Evolutionary conservation across 495 filamentous ascomycete genomes (phyloP).

Genomic region (Copromyces sp.): DNA sequence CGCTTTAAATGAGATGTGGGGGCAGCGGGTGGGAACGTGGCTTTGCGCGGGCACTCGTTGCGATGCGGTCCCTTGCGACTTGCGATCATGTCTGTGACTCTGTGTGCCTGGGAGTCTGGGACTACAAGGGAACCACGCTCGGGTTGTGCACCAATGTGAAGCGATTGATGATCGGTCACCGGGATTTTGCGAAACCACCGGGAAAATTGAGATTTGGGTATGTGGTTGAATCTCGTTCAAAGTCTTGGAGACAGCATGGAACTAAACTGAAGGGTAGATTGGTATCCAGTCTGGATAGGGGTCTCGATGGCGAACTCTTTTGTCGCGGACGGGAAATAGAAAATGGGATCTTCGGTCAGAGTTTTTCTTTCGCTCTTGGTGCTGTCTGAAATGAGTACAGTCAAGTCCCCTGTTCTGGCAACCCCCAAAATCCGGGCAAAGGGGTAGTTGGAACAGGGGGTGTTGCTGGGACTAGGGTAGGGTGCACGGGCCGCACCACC

Average conservation of each 20-base stretch:
- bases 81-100: not conserved
- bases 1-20: conserved; percentile 12
- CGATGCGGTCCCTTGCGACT: not conserved
- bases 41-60: not conserved
- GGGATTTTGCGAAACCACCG: not conserved
- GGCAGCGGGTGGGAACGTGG: not conserved
- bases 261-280: too few species aligned
- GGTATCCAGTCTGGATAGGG: not conserved
- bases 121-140: not conserved
- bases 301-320: not conserved
- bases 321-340: not conserved
- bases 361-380: not conserved
- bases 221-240: not conserved
- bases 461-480: too few species aligned
- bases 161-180: not conserved
- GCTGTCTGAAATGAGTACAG: not conserved
- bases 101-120: not conserved
- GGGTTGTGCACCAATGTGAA: not conserved
- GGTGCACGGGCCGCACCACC: too few species aligned
- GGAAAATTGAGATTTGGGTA: not conserved
- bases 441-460: too few species aligned
- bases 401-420: too few species aligned
- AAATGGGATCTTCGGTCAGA: not conserved
- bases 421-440: too few species aligned
- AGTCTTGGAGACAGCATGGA: not conserved